These are phyloP conservation scores for Yamadazyma scolyti DNA, from an alignment of 805 yeast species.

Conservation along the genomic window DNA sequence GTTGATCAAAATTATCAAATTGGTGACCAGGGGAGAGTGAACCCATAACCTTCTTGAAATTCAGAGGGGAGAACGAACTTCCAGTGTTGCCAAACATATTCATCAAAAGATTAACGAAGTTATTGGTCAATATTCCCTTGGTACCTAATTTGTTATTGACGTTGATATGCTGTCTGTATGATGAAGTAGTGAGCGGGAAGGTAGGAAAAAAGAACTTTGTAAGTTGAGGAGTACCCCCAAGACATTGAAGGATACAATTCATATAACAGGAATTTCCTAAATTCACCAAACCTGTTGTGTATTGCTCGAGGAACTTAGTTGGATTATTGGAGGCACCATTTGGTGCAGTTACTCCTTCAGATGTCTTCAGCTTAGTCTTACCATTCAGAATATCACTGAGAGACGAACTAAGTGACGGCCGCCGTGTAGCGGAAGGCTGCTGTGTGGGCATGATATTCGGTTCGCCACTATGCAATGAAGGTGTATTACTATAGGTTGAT, in stretches of 20 bases:
- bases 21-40: slow-evolving; percentile 54
- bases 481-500: too few relatives aligned
- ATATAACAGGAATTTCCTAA: slow-evolving; percentile 91
- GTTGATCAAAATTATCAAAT: slow-evolving; percentile 70
- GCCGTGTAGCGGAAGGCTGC: background rate
- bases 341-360: too few relatives aligned
- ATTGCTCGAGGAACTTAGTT: slow-evolving; percentile 23
- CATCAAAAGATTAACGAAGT: slow-evolving; percentile 57
- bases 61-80: slow-evolving; percentile 51
- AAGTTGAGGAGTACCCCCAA: slow-evolving; percentile 68
- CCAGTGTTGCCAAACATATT: slow-evolving; percentile 50
- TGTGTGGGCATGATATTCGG: background rate
- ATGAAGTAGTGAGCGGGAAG: slow-evolving; percentile 11
- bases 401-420: background rate
- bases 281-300: slow-evolving; percentile 71
- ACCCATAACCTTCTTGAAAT: slow-evolving; percentile 67
- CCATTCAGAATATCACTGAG: too few relatives aligned
- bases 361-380: too few relatives aligned
- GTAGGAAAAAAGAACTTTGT: slow-evolving; percentile 53
- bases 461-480: too few relatives aligned
- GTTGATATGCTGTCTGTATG: slow-evolving; percentile 67
- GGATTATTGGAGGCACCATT: too few relatives aligned
- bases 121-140: slow-evolving; percentile 70
- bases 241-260: slow-evolving; percentile 87
- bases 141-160: slow-evolving; percentile 72